Conservation (phyloP, 208 protist species). For the Trypanosoma melophagium region DNA sequence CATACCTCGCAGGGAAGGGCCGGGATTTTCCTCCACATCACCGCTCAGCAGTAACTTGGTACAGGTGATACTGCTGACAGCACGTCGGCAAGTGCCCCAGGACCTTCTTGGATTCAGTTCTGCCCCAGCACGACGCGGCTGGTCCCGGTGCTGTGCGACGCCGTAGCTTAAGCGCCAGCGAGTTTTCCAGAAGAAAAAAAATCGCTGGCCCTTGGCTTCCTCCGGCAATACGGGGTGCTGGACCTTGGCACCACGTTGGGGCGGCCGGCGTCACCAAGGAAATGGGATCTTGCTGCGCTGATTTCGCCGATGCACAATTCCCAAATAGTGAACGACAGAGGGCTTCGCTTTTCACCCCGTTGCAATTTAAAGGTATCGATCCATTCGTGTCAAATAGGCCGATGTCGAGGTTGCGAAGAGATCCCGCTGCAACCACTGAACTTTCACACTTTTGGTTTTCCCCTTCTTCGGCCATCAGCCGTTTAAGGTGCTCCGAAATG, state of each 20-base stretch:
- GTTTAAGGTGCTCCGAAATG: no score
- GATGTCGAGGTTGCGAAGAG: no score
- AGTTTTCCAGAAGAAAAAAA: neutral
- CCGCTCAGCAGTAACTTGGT: conserved; percentile 9
- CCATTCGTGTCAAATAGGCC: no score
- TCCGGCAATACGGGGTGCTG: neutral
- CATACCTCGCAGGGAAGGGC: conserved; percentile 1
- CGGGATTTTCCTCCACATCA: conserved; percentile 13
- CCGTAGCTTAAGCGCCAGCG: neutral
- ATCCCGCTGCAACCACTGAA: no score
- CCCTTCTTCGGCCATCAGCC: no score
- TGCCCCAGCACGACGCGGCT: conserved; percentile 11
- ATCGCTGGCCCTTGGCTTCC: neutral
- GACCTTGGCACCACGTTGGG: conserved; percentile 11
- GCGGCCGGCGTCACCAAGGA: neutral
- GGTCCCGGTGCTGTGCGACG: neutral
- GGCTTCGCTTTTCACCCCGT: no score
- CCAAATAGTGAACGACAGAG: no score
- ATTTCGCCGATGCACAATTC: no score
- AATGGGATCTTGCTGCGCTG: no score
- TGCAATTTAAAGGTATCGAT: no score
- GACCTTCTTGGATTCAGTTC: neutral
- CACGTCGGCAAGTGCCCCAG: neutral
- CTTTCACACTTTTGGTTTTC: no score
- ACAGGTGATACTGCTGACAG: conserved; percentile 1